A percentile compares a stretch with the other conserved stretches of the same genome.
Conservation (phyloP, 139 green algal species). For the Penium margaritaceum region DNA sequence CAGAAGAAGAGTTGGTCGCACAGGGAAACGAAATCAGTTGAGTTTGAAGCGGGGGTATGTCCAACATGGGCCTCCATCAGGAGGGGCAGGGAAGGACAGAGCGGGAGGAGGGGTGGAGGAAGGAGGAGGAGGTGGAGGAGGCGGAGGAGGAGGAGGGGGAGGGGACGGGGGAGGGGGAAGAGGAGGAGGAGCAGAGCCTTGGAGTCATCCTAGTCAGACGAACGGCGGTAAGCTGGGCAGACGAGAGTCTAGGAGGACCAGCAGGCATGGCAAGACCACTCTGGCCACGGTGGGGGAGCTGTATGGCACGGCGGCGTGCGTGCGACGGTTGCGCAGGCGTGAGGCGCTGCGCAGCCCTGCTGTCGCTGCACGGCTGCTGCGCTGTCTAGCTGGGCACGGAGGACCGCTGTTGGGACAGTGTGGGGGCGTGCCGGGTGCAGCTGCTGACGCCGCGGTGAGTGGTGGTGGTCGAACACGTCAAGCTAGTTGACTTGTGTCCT, state of each 20-base stretch:
- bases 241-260: too few species aligned
- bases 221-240: too few species aligned
- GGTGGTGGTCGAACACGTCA: conserved; percentile 1
- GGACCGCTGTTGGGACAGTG: conserved; percentile 15
- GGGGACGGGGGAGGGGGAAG: background rate
- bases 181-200: background rate
- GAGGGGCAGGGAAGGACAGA: background rate
- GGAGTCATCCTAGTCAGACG: too few species aligned
- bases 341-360: conserved; percentile 6
- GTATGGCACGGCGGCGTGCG: background rate
- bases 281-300: background rate
- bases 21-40: background rate
- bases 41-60: too few species aligned
- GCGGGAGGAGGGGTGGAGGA: background rate
- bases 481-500: too few species aligned
- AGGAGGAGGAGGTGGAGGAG: background rate
- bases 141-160: background rate
- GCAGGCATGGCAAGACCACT: background rate
- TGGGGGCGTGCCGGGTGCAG: background rate
- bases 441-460: background rate
- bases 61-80: too few species aligned
- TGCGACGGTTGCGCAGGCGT: background rate
- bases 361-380: conserved; percentile 5
- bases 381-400: conserved; percentile 28
- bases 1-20: background rate